Evolutionary conservation across 2,329 filamentous ascomycete genomes (phyloP), one percentile per base, ranked within the genome.

Genomic region (Fusarium pseudonygamai): DNA sequence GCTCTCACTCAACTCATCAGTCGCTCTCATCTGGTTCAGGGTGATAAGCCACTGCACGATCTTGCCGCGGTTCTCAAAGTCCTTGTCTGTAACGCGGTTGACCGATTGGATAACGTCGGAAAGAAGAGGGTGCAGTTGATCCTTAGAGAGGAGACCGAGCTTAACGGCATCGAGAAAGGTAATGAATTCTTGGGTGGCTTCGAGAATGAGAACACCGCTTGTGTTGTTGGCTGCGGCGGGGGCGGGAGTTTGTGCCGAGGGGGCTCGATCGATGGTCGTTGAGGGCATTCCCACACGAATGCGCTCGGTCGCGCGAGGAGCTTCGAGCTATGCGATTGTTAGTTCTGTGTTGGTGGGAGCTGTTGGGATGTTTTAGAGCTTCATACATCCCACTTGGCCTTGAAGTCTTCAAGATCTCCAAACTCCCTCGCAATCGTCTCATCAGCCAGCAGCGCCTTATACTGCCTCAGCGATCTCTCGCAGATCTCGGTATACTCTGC

Each of bases 41-140:
- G 94, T 93, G 78, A 99, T 99, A 75, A 99, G 87, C 96, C 96
- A 99, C 82, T 98, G 95, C 64, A 99, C 95, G 77, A 99, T 98
- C 87, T 98, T 98, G 77, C 93, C 95, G 75, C 97, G 92, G 80
- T 92, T 95, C 76, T 98, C 95, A 80, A 99, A 99, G 78, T 98
- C 96, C 71, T 92, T 90, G 80, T 97, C 95, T 7, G 96, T 98
- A 72, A 99, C 96, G 79, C 97, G 96, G 84, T 98, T 98, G 73
- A 98, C 96, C 6, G 94, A 95, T 79, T 98, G 96, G 70, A 99
- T 99, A 24, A 98, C 94, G 77, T 98, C 96, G 3, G 95, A 96
- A 5, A 99, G 88, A 26, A 99, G 86, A 7, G 96, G 96, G 80
- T 99, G 97, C n/a, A 99, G 86, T 72, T 96, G 95, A 82, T 98